Evolutionary conservation across 2,329 filamentous ascomycete species (phyloP), one percentile per base, ranked within the genome.

Genomic region (Trichophyton simii): DNA sequence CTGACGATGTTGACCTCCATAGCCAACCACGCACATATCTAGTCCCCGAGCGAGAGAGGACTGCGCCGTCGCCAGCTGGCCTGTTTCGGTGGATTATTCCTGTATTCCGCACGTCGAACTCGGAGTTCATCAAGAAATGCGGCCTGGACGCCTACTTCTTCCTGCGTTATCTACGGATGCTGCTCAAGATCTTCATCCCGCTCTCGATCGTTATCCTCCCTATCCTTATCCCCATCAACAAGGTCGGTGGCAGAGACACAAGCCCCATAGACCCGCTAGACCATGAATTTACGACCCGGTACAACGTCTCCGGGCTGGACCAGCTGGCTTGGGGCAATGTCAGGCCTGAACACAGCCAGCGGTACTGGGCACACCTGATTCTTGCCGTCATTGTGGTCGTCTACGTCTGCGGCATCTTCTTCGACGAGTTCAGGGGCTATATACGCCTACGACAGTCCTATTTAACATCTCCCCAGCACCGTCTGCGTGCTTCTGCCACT

Each of bases 91-190:
- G 82, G 82, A 73, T 82, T 57, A 69, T 71, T 13, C 80, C 81
- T 2, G 79, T 78, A 65, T 95, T 80, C 79, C 88, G 76, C 73
- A 85, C 77, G 76, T 89, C 76, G 73, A 84, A 78, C 82, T 89
- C 89, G 11, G 89, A 95, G 67, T 84, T 99, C 67, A 95, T 99
- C 68, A 87, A 92, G 60, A 95, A 96, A 74, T 96, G 92, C 67
- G 94, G 94, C 18, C 82, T 99, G 8, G 94, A 99, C 72, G 91
- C 92, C 69, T 99, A 96, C 76, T 96, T 97, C 78, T 99, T 99
- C 73, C 80, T 99, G 0, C 88, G 95, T 64, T 99, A 96, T 70
- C 82, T 91, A 28, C 85, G 87, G 64, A 87, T 89, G 69, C 83
- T 97, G 3, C 82, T 97, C 50, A 86, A 96, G 71, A 95, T 99